These are phyloP conservation scores for Luffa aegyptiaca DNA, from an alignment of 306 rosid genomes.

Conservation along the genomic window DNA sequence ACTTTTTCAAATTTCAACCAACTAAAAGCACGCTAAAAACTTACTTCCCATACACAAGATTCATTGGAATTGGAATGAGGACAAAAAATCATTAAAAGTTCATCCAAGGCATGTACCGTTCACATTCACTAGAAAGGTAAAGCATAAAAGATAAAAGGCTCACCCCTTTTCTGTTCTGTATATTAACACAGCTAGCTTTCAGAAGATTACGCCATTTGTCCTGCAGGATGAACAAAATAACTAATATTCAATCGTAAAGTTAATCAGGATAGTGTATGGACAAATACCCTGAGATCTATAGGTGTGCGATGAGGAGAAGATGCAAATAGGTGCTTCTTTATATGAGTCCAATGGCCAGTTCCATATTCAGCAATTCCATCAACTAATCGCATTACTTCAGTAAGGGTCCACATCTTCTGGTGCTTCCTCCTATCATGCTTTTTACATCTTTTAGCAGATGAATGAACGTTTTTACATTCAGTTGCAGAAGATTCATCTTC, in stretches of 20 bases:
- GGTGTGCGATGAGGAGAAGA: slow-evolving; percentile 77
- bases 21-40: neutral
- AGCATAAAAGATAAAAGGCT: slow-evolving; percentile 9
- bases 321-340: slow-evolving; percentile 60
- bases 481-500: slow-evolving; percentile 34
- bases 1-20: neutral
- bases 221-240: slow-evolving; percentile 35
- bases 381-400: slow-evolving; percentile 68
- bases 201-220: slow-evolving; percentile 97
- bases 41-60: neutral
- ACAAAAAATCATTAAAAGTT: neutral
- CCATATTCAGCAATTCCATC: slow-evolving; percentile 93
- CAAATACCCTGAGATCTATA: slow-evolving; percentile 78
- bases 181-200: slow-evolving; percentile 45
- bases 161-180: slow-evolving; percentile 48
- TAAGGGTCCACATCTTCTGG: slow-evolving; percentile 81
- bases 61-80: neutral
- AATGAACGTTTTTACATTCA: slow-evolving; percentile 42
- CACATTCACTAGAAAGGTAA: neutral
- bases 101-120: neutral
- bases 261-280: slow-evolving; percentile 13
- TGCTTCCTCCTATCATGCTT: slow-evolving; percentile 74
- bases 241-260: neutral
- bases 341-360: slow-evolving; percentile 91
- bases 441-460: slow-evolving; percentile 30